Evolutionary conservation across 2,329 filamentous ascomycete genomes (phyloP).

Genomic region (Neofusicoccum parvum): DNA sequence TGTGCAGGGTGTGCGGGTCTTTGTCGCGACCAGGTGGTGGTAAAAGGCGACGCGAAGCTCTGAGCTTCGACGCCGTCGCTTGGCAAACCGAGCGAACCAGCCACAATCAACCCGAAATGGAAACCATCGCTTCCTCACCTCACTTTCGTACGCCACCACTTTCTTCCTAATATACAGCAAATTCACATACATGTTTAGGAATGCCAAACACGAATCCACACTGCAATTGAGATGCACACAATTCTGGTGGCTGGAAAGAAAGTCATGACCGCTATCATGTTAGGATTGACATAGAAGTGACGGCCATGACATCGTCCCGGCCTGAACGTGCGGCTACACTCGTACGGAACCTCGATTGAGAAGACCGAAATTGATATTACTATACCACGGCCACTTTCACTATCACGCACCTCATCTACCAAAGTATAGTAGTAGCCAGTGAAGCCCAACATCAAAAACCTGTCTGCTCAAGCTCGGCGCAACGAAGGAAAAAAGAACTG

Average conservation of each 20-base stretch:
- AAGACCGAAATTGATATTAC: conserved; percentile 14
- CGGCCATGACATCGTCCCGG: too few relatives aligned
- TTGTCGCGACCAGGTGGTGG: conserved; percentile 15
- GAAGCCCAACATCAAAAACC: background rate
- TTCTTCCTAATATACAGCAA: too few relatives aligned
- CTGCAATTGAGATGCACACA: too few relatives aligned
- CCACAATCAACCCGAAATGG: background rate
- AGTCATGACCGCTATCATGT: too few relatives aligned
- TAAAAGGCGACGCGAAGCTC: conserved; percentile 18
- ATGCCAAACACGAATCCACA: too few relatives aligned
- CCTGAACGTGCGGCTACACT: too few relatives aligned
- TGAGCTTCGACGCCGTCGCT: conserved; percentile 13
- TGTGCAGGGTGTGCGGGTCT: background rate
- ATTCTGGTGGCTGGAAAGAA: too few relatives aligned
- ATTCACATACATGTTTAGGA: too few relatives aligned
- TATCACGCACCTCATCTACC: conserved; percentile 12
- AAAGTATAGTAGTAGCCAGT: background rate
- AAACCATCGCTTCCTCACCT: background rate
- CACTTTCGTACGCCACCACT: background rate
- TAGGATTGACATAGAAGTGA: too few relatives aligned
- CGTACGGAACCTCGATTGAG: background rate
- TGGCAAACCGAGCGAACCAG: background rate
- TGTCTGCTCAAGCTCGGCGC: background rate
- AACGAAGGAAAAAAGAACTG: background rate
- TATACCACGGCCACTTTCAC: background rate